phyloP scores from a whole-genome alignment of 768 basidiomycete genomes.

The Pisolithus marmoratus region DNA sequence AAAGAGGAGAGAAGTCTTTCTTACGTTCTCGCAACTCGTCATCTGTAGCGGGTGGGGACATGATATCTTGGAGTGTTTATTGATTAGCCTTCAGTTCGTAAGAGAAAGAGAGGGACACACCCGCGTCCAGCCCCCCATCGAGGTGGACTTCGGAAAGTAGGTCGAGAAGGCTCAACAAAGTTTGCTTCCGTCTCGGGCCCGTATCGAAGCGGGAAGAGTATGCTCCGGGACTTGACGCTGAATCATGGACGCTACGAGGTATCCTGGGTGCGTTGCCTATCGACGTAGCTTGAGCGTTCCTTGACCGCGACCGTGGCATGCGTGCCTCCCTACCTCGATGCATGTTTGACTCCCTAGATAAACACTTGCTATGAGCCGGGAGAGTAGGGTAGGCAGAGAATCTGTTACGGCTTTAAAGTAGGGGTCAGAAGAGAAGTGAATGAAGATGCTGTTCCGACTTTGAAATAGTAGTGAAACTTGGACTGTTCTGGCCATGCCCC shows the following conservation, averaged over 20 bases:
- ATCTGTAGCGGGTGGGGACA: conserved; percentile 32
- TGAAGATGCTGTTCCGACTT: conserved; percentile 23
- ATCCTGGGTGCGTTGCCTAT: conserved; percentile 14
- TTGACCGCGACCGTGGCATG: conserved; percentile 20
- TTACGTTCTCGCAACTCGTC: conserved; percentile 42
- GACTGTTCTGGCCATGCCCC: conserved; percentile 32
- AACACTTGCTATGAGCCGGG: conserved; percentile 14
- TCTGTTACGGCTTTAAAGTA: conserved; percentile 23
- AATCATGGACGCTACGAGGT: conserved; percentile 24
- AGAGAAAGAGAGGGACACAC: conserved; percentile 19
- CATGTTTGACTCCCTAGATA: conserved; percentile 23
- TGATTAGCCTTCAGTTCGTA: not conserved
- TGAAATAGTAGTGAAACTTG: conserved; percentile 30
- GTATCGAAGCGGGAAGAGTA: conserved; percentile 25
- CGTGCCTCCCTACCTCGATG: conserved; percentile 27
- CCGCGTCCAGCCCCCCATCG: conserved; percentile 30
- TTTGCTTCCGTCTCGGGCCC: conserved; percentile 38
- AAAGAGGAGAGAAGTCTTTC: not conserved
- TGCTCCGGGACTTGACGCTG: conserved; percentile 17
- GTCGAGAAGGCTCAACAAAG: conserved; percentile 42
- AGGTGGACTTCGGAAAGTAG: conserved; percentile 39
- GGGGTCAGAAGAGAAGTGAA: conserved; percentile 23
- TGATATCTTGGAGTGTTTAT: conserved; percentile 15
- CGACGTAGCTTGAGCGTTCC: conserved; percentile 21
- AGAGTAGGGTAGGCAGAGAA: conserved; percentile 16